Conservation (phyloP, 352 stramenopile genomes). For the Halophytophthora batemanensis region DNA sequence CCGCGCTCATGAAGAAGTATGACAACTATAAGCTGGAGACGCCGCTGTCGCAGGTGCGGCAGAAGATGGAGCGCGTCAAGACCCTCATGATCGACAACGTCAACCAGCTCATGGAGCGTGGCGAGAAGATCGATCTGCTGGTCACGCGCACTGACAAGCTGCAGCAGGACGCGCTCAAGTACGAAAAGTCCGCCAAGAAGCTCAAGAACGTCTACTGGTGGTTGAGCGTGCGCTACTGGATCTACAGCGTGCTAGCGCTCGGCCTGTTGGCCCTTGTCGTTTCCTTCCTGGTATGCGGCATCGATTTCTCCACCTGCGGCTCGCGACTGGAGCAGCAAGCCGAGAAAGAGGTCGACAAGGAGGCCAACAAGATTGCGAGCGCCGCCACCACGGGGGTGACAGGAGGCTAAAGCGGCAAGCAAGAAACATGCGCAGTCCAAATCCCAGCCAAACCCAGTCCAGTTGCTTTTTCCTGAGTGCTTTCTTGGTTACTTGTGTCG, state of each 20-base stretch:
- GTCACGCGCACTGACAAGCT: conserved; percentile 90
- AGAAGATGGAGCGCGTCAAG: conserved; percentile 98
- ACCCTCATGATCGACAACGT: conserved; percentile 99
- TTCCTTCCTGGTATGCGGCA: conserved; percentile 71
- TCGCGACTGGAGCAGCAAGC: conserved; percentile 37
- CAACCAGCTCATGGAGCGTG: conserved; percentile 95
- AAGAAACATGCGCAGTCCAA: no score
- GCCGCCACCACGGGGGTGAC: conserved; percentile 21
- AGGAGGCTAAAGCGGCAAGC: conserved; percentile 22
- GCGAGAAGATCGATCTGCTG: conserved; percentile 97
- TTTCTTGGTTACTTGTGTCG: no score
- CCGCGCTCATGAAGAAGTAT: conserved; percentile 79
- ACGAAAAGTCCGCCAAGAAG: conserved; percentile 91
- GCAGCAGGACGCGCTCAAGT: conserved; percentile 96
- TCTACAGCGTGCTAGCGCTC: conserved; percentile 53
- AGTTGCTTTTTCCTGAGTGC: no score
- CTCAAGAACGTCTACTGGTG: conserved; percentile 91
- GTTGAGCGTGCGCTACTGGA: conserved; percentile 82
- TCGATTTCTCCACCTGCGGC: conserved; percentile 64
- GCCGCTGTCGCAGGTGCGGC: conserved; percentile 76
- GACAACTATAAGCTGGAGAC: conserved; percentile 82
- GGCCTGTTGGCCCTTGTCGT: conserved; percentile 57
- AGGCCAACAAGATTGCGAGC: conserved; percentile 9
- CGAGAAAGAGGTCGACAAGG: conserved; percentile 29
- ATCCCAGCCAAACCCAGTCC: no score